Evolutionary conservation across 2,329 filamentous ascomycete species (phyloP).

Genomic region (Cercospora sp.): DNA sequence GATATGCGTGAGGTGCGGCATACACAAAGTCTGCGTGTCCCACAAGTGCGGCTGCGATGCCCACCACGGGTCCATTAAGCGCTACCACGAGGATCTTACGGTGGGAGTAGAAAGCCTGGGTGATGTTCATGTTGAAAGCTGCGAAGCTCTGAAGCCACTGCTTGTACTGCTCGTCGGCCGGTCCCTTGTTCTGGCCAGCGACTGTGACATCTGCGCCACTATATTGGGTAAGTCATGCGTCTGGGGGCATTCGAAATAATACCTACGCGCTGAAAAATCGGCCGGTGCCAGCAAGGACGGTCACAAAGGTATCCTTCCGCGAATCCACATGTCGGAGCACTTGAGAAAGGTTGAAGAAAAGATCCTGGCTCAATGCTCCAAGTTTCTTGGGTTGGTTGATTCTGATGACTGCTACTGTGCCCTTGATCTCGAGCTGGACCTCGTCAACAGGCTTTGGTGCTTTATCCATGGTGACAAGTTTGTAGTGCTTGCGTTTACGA

Average conservation of each 20-base stretch:
- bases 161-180: conserved; percentile 46
- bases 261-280: conserved; percentile 82
- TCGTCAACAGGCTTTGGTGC: conserved; percentile 24
- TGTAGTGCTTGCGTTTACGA: not conserved
- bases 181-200: conserved; percentile 39
- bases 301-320: conserved; percentile 79
- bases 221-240: conserved; percentile 21
- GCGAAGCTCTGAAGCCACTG: conserved; percentile 72
- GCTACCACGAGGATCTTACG: conserved; percentile 90
- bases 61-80: conserved; percentile 88
- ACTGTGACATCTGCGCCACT: conserved; percentile 79
- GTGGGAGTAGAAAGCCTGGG: conserved; percentile 87
- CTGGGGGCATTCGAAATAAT: not conserved
- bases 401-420: conserved; percentile 78
- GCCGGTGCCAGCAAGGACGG: conserved; percentile 79
- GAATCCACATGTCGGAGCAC: conserved; percentile 75
- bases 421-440: conserved; percentile 58
- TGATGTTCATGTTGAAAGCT: conserved; percentile 81
- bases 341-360: conserved; percentile 67
- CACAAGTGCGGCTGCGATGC: conserved; percentile 80
- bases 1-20: conserved; percentile 74
- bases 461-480: conserved; percentile 22
- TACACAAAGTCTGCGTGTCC: conserved; percentile 93
- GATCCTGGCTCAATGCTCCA: conserved; percentile 70
- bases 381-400: conserved; percentile 85